Evolutionary conservation across 768 basidiomycete species (phyloP), one percentile per base, ranked within the genome.

Genomic region (Lactarius pseudohatsudake): DNA sequence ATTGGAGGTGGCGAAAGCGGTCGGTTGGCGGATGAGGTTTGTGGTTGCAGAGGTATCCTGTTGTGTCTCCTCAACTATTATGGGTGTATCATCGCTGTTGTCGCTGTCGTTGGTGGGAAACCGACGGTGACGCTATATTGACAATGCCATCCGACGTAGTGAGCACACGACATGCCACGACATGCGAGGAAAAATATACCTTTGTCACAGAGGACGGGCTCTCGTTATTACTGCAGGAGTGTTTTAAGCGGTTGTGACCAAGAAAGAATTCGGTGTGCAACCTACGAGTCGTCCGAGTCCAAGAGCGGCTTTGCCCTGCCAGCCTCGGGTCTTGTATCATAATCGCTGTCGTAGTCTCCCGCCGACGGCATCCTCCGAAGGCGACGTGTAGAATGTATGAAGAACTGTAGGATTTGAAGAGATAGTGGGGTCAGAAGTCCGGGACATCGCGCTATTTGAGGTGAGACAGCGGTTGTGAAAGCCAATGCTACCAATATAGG

Each of bases 261-360:
- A n/a, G 32, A 34, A 5, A 56, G 30, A 26, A 6, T 32, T n/a
- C 7, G 2, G 1, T 6, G 11, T 22, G n/a, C n/a, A 13, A 61
- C 69, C 16, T 61, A 69, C 69, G 66, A 64, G 26, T 68, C 69
- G 32, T 69, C 69, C 32, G 69, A 68, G 38, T 61, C 60, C 22
- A 58, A 57, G 13, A 45, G 47, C 13, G 20, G 61, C 56, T 61
- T 69, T 11, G 32, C 2, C 62, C 69, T 53, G 56, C 69, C 69
- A 45, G 56, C 59, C 50, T 69, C 69, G 0, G 69, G 69, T 53
- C 45, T 63, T 22, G 62, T 13, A 58, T 68, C 69, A 50, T 69
- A 67, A 56, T 69, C 69, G 41, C 69, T 69, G 10, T 59, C 61
- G 55, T 57, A 58, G 45, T 65, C 47, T 16, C 64, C 64, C 22